Evolutionary conservation across 2,329 filamentous ascomycete genomes (phyloP).

Genomic region (Aureobasidium sp.): DNA sequence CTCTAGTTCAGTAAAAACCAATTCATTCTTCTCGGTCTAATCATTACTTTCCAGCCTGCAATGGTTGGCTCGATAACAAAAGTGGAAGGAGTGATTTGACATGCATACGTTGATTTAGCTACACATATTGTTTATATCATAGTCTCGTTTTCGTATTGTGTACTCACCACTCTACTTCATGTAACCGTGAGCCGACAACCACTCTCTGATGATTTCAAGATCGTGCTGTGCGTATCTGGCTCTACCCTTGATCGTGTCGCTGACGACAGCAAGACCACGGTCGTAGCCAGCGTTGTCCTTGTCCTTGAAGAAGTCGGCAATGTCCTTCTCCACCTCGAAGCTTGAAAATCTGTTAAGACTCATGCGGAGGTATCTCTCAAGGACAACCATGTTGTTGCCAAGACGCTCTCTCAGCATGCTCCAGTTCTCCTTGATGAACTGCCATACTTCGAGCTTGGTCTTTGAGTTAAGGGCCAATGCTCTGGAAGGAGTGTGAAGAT

Average conservation of each 20-base stretch:
- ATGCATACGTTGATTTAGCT: background rate
- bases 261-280: slow-evolving; percentile 73
- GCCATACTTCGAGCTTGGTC: slow-evolving; percentile 70
- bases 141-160: background rate
- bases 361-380: slow-evolving; percentile 79
- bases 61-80: too few relatives aligned
- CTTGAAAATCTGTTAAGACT: slow-evolving; percentile 73
- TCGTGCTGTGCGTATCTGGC: slow-evolving; percentile 77
- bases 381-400: slow-evolving; percentile 70
- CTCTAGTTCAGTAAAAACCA: too few relatives aligned
- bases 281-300: slow-evolving; percentile 84
- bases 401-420: slow-evolving; percentile 61
- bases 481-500: slow-evolving; percentile 74
- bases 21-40: too few relatives aligned
- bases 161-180: background rate
- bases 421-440: slow-evolving; percentile 81
- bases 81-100: background rate
- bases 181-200: slow-evolving; percentile 60
- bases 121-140: background rate
- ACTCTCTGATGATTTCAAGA: slow-evolving; percentile 62
- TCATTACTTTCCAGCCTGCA: too few relatives aligned
- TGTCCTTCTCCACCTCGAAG: slow-evolving; percentile 59
- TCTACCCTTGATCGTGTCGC: slow-evolving; percentile 75
- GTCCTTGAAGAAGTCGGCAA: slow-evolving; percentile 71
- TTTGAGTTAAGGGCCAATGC: slow-evolving; percentile 64